phyloP scores from a whole-genome alignment of 2,329 filamentous ascomycete genomes.

The Cordyceps javanica region DNA sequence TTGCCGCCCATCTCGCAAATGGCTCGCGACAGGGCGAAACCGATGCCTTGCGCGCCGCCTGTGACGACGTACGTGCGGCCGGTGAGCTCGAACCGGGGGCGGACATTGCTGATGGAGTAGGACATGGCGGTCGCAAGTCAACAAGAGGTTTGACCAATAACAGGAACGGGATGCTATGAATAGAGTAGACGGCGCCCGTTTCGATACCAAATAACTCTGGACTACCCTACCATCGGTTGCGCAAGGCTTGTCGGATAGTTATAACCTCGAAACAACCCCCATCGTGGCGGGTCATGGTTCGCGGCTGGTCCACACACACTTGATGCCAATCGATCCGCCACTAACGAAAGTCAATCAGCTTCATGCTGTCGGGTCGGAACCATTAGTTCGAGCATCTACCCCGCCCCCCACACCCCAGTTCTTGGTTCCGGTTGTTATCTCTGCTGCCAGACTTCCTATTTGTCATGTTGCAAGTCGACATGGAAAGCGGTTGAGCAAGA shows the following conservation, averaged over 20 bases:
- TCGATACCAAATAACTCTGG: no score
- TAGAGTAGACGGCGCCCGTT: no score
- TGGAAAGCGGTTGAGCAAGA: no score
- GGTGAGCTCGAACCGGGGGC: conserved; percentile 27
- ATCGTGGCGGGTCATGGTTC: not conserved
- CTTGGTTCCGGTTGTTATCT: not conserved
- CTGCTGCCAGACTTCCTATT: not conserved
- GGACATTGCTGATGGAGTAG: conserved; percentile 20
- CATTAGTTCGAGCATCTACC: not conserved
- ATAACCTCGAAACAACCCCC: no score
- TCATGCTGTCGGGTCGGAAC: not conserved
- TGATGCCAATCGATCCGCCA: not conserved
- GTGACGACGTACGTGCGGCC: conserved; percentile 32
- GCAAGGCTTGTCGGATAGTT: no score
- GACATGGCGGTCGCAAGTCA: not conserved
- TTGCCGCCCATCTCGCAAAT: conserved; percentile 36
- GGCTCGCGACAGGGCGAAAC: conserved; percentile 30
- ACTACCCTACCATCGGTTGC: no score
- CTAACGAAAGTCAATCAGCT: not conserved
- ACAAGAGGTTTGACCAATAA: no score
- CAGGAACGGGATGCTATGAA: no score
- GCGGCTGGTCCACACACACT: not conserved
- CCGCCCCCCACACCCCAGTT: not conserved
- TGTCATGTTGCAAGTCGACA: not conserved
- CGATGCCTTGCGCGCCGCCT: conserved; percentile 34